Conservation (phyloP, 495 filamentous ascomycete species). For the Articulospora tetracladia region DNA sequence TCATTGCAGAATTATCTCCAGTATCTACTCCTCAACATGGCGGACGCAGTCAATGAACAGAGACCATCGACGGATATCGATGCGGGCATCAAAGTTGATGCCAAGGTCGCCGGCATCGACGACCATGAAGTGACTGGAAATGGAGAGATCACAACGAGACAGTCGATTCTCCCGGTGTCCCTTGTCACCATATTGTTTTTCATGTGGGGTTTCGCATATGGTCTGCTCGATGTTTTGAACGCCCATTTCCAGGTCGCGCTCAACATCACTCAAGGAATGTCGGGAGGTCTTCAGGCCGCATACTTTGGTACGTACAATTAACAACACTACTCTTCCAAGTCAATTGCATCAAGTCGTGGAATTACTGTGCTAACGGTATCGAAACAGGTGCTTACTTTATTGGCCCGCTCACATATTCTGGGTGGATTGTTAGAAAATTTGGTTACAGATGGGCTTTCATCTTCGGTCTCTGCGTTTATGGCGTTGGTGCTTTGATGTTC, state of each 20-base stretch:
- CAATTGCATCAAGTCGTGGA: no score
- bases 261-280: conserved; percentile 38
- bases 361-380: no score
- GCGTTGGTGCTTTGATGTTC: conserved; percentile 55
- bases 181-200: conserved; percentile 34
- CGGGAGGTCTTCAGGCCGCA: conserved; percentile 44
- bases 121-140: conserved; percentile 45
- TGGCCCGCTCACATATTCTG: conserved; percentile 47
- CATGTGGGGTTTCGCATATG: conserved; percentile 41
- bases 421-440: conserved; percentile 60
- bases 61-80: neutral
- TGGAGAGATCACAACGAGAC: conserved; percentile 45
- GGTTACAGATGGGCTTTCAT: conserved; percentile 63
- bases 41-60: neutral
- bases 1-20: neutral
- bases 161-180: conserved; percentile 36
- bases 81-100: neutral
- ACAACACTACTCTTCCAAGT: neutral
- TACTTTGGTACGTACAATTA: conserved; percentile 26
- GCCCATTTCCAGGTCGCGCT: conserved; percentile 48
- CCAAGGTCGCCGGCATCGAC: neutral
- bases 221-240: conserved; percentile 52
- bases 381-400: conserved; percentile 47
- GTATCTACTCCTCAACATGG: neutral
- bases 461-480: conserved; percentile 50